Base-by-base conservation (phyloP, 371 early-diverging fungal genomes). In the Sporodiniella umbellata region DNA sequence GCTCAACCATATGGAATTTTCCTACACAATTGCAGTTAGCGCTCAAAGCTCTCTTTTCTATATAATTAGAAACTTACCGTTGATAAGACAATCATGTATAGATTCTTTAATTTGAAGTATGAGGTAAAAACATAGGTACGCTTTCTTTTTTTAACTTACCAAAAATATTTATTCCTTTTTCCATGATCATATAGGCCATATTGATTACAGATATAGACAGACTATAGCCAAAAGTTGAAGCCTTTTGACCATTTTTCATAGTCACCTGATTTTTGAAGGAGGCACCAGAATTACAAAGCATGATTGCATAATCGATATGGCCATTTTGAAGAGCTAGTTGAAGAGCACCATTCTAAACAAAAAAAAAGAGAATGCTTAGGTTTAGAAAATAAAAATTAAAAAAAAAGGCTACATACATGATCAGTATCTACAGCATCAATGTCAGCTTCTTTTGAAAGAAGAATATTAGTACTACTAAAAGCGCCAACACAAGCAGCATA, bases 401-500 rank as follows among this genome's bases (percentile, higher is more conserved):
- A 26, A 21, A 21, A 25, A 11, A 31, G 18, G 18, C 10, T 7
- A n/a, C 38, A 53, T 68, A 79, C 76, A 30, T 56, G 54, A 44
- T 85, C 85, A 0, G 42, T 43, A 48, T 85, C 85, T 7, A 47
- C 33, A n/a, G 50, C 45, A 49, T 81, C 66, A 15, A 77, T 25
- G 33, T 64, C 45, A 5, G 67, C 66, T 1, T 60, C 59, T 8
- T 33, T 63, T 11, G 66, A 50, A 4, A 79, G 24, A 2, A 81
- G 51, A n/a, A 68, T 54, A 3, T 72, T 65, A 3, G 78, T 62
- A 44, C 79, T 78, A 7, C 81, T 79, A 42, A 77, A 83, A 3
- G 85, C 80, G 7, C 82, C 83, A 3, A 72, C 60, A 35, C 67
- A 50, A 8, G 78, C 82, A 15, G 83, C 79, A 51, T 85, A 85